phyloP scores from a whole-genome alignment of 202 grass and related monocot species.

The Panicum hallii region DNA sequence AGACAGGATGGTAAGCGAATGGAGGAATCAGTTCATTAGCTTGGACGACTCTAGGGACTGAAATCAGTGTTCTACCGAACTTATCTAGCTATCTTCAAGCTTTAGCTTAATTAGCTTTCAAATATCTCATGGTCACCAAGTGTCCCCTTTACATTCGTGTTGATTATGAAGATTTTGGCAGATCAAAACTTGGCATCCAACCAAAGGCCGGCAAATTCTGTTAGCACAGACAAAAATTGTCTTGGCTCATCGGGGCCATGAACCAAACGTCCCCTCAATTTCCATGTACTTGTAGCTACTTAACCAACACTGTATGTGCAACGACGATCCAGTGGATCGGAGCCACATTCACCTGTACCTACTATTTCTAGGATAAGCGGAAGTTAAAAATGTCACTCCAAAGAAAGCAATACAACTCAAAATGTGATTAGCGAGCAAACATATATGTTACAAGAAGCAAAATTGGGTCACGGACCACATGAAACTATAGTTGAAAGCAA shows the following conservation, averaged over 20 bases:
- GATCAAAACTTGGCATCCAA: too few relatives aligned
- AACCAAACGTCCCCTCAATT: too few relatives aligned
- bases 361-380: background rate
- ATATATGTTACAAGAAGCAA: background rate
- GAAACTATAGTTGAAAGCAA: background rate
- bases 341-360: background rate
- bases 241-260: too few relatives aligned
- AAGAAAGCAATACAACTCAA: background rate
- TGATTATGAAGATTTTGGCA: background rate
- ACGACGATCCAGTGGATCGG: background rate
- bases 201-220: too few relatives aligned
- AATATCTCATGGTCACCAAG: background rate
- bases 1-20: too few relatives aligned
- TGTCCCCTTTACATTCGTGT: background rate
- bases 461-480: background rate
- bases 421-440: background rate
- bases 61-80: background rate
- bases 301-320: background rate
- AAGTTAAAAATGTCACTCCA: background rate
- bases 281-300: background rate
- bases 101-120: background rate
- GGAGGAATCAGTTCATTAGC: background rate
- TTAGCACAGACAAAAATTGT: too few relatives aligned
- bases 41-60: background rate
- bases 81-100: background rate